Conservation (phyloP, 2,329 filamentous ascomycete genomes). For the Colletotrichum sp. region DNA sequence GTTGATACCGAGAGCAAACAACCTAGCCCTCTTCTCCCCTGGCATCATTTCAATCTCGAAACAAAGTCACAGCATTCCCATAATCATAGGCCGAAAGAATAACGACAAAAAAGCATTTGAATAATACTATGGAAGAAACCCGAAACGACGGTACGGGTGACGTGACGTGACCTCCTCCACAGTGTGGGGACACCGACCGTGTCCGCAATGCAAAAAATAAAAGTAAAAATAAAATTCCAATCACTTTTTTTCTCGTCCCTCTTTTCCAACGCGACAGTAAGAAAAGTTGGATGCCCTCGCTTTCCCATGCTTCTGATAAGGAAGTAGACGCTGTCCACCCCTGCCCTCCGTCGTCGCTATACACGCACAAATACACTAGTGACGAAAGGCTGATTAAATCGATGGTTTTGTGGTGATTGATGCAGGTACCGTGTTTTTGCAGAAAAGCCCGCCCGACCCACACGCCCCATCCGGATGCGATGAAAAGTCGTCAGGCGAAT, state of each 20-base stretch:
- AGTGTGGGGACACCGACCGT: too few relatives aligned
- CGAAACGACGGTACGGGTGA: background rate
- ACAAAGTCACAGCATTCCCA: background rate
- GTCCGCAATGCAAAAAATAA: background rate
- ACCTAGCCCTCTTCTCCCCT: background rate
- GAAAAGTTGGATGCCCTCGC: slow-evolving; percentile 9
- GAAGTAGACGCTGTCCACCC: background rate
- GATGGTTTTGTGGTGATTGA: background rate
- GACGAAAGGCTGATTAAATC: background rate
- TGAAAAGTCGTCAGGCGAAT: slow-evolving; percentile 2
- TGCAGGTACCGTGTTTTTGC: background rate
- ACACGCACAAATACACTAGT: background rate
- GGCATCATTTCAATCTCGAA: background rate
- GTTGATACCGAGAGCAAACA: accelerated
- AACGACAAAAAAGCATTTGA: background rate
- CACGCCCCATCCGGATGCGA: slow-evolving; percentile 3
- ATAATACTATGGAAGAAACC: background rate
- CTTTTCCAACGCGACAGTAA: background rate
- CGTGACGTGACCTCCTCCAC: background rate
- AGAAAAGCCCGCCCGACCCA: background rate
- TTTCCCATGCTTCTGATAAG: slow-evolving; percentile 2
- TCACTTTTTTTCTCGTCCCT: background rate
- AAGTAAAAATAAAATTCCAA: background rate
- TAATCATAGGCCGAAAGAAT: background rate
- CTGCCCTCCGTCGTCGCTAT: background rate